Evolutionary conservation across 768 basidiomycete genomes (phyloP), one percentile per base, ranked within the genome.

Genomic region (Tephrocybe sp.): DNA sequence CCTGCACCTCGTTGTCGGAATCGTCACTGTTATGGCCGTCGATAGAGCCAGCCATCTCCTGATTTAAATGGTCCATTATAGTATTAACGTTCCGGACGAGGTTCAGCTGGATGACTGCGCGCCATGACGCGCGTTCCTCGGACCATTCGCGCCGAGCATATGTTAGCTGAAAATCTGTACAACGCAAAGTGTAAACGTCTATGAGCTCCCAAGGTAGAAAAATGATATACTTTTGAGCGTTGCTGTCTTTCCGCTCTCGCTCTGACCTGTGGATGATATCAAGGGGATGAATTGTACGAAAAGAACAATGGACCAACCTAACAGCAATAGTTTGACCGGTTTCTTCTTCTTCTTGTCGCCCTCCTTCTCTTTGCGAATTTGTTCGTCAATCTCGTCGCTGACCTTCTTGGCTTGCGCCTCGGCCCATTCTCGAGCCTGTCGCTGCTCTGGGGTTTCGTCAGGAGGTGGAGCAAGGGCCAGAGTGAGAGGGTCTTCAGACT

Each of bases 171-270:
- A 90, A 91, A 62, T 89, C 83, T 82, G 49, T 8, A 34, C 19
- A 15, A 53, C 18, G 16, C 26, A 2, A 44, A 13, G 38, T 16
- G 25, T 44, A 28, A 57, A 51, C 39, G 5, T n/a, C 9, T 21
- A 19, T 36, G 11, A 36, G 24, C 32, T 36, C 55, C 16, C 61
- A 48, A 49, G 38, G 32, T 16, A 27, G 16, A 35, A n/a, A 36
- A 53, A 24, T 26, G 30, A 15, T 4, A 37, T 56, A 89, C 87
- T 90, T 68, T 91, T 91, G 47, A 91, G 61, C 0, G 87, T 89
- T 22, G 88, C 87, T 0, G 86, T 87, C 65, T 91, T 91, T 26
- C 84, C 88, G 59, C 84, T 87, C 70, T 88, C 86, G 52, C 83
- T 85, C 65, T 87, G 86, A 15, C 79, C 78, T 77, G 49, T 5